phyloP scores from a whole-genome alignment of 495 filamentous ascomycete genomes.

The Tuber indicum region DNA sequence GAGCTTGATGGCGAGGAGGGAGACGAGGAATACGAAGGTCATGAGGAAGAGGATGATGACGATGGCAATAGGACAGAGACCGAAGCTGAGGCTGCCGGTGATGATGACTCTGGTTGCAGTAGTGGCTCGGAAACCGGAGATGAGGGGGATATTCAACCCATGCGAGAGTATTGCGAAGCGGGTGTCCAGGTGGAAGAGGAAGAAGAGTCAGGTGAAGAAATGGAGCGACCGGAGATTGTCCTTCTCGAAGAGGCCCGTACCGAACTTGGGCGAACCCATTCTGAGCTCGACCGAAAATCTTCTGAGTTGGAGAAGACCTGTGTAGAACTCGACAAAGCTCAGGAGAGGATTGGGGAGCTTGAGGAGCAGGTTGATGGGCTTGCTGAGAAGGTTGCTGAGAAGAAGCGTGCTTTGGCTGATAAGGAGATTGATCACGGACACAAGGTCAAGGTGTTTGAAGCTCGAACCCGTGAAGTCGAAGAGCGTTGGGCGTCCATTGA shows the following conservation, averaged over 20 bases:
- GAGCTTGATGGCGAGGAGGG: slow-evolving; percentile 72
- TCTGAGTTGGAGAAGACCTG: slow-evolving; percentile 33
- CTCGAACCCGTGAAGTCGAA: slow-evolving; percentile 21
- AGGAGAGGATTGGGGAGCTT: slow-evolving; percentile 26
- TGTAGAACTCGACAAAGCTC: slow-evolving; percentile 30
- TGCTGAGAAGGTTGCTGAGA: slow-evolving; percentile 27
- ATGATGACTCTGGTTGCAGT: slow-evolving; percentile 32
- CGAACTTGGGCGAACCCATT: slow-evolving; percentile 36
- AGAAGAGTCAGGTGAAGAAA: slow-evolving; percentile 26
- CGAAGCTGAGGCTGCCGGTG: slow-evolving; percentile 32
- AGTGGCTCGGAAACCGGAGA: slow-evolving; percentile 22
- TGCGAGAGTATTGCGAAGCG: slow-evolving; percentile 37
- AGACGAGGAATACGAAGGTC: slow-evolving; percentile 41
- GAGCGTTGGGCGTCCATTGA: slow-evolving; percentile 36
- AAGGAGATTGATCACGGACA: slow-evolving; percentile 16
- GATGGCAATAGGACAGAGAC: slow-evolving; percentile 26
- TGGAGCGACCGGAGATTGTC: slow-evolving; percentile 26
- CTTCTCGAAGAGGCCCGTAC: slow-evolving; percentile 37
- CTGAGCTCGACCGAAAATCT: slow-evolving; percentile 34
- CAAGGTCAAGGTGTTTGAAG: slow-evolving; percentile 24
- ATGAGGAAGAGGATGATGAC: slow-evolving; percentile 25
- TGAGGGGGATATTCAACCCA: slow-evolving; percentile 35
- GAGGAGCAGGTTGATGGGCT: slow-evolving; percentile 37
- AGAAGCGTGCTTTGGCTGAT: slow-evolving; percentile 18
- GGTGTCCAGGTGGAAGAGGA: slow-evolving; percentile 36